Base-by-base conservation (phyloP, 441 rosid species). In the Mallotus repandus region DNA sequence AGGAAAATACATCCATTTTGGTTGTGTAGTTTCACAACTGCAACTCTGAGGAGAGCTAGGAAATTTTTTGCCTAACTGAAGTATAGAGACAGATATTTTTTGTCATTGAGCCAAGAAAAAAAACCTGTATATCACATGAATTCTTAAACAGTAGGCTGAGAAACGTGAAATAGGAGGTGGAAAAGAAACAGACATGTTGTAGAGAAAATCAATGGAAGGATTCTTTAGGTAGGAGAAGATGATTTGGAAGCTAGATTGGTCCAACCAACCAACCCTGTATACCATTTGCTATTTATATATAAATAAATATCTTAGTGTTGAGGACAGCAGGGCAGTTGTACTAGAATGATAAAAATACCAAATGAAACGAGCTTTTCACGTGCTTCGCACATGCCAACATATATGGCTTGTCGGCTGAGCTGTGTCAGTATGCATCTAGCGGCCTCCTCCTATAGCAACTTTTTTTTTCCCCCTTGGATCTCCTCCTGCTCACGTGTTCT, bases 301-400 rank as follows among this genome's bases (percentile, higher is more conserved):
- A 25, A 25, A 25, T 25, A 25, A 25, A 25, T 25, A 25, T 25
- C 29, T 25, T 25, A 25, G 29, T 25, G 29, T 25, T 25, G 29
- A 25, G 29, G 29, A 25, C 29, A 25, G 29, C 29, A 14, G 19
- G 11, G n/a, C 10, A 21, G 52, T 5, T 25, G 5, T 16, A 29
- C 7, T 14, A 46, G 25, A 16, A 35, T 18, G 16, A 16, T 21
- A 11, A 52, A 18, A 78, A 54, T 60, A 18, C 4, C 62, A 57
- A 43, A 50, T 5, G 41, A 4, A 21, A 49, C 5, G 18, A 38
- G 38, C 45, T 16, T n/a, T 82, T 69, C 88, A 81, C 86, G 86
- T 85, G 86, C 74, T 77, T 11, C 50, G 57, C 84, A 79, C 83
- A 63, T 82, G 86, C 74, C 22, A 49, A 7, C 74, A 22, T 41